A percentile compares a stretch with the other conserved stretches of the same genome.
Evolutionary conservation across 441 rosid genomes (phyloP).

Genomic region (Erodium trifolium): DNA sequence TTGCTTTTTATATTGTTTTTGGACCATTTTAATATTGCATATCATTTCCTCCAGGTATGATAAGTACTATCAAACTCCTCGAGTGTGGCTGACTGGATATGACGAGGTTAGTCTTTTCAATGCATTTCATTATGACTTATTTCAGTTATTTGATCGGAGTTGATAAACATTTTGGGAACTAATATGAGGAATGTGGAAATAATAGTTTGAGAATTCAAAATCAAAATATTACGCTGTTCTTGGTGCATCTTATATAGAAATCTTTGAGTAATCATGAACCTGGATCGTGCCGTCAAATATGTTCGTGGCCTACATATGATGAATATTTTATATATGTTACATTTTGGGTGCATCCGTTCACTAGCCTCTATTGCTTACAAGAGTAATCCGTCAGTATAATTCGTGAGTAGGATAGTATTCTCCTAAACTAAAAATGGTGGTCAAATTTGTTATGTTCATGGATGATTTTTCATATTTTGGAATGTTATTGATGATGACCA

Average conservation of each 20-base stretch:
- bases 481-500: background rate
- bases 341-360: constrained; percentile 1
- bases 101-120: constrained; percentile 59
- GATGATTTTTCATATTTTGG: background rate
- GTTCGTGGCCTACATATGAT: no score
- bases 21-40: background rate
- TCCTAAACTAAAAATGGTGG: background rate
- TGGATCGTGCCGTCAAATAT: no score
- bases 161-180: background rate
- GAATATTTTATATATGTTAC: background rate
- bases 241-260: background rate
- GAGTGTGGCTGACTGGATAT: constrained; percentile 99
- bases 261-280: background rate
- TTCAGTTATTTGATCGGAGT: constrained; percentile 13
- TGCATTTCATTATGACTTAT: constrained; percentile 17
- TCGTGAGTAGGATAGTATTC: background rate
- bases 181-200: background rate
- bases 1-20: background rate
- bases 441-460: background rate
- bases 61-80: constrained; percentile 97
- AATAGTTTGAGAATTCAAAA: no score
- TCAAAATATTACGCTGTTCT: background rate
- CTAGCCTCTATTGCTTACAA: background rate
- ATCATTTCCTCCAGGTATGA: constrained; percentile 55
- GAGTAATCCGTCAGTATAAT: background rate